Percentiles rank a stretch among this genome's conserved stretches.
Evolutionary conservation across 2,329 filamentous ascomycete genomes (phyloP).

Genomic region (Neoscytalidium dimidiatum): DNA sequence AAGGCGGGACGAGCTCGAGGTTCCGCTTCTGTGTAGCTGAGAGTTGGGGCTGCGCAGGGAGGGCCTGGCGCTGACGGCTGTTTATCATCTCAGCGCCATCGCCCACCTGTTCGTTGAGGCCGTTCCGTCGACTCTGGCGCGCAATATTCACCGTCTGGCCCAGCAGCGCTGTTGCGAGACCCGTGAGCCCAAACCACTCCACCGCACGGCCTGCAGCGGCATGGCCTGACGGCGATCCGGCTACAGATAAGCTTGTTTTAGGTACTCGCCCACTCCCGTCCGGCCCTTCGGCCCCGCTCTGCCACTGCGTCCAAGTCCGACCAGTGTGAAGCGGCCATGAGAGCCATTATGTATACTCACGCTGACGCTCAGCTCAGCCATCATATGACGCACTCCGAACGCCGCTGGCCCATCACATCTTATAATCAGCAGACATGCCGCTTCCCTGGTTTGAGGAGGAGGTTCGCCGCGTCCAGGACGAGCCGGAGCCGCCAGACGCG

Average conservation of each 20-base stretch:
- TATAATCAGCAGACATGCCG: conserved; percentile 1
- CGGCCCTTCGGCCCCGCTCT: conserved; percentile 19
- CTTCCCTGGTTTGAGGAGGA: not conserved
- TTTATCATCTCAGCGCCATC: conserved; percentile 1
- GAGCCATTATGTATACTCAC: conserved; percentile 1
- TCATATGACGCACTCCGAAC: conserved; percentile 10
- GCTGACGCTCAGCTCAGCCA: conserved; percentile 19
- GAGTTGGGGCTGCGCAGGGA: conserved; percentile 11
- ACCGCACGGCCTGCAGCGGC: not conserved
- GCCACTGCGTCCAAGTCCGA: not conserved
- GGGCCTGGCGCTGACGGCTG: not conserved
- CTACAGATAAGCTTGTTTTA: conserved; percentile 14
- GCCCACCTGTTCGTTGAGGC: not conserved
- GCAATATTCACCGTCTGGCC: not conserved
- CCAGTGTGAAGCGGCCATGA: not conserved
- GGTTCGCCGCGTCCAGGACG: not conserved
- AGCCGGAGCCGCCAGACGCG: not conserved
- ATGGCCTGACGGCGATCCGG: conserved; percentile 3
- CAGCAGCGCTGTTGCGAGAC: not conserved
- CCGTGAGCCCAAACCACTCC: not conserved
- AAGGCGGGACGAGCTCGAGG: not conserved
- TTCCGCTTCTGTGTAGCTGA: conserved; percentile 17
- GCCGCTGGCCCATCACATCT: not conserved
- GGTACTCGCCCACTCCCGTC: conserved; percentile 3
- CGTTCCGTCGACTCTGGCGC: not conserved